These are phyloP conservation scores for Saccharomyces eubayanus DNA, from an alignment of 805 yeast species.

Conservation along the genomic window DNA sequence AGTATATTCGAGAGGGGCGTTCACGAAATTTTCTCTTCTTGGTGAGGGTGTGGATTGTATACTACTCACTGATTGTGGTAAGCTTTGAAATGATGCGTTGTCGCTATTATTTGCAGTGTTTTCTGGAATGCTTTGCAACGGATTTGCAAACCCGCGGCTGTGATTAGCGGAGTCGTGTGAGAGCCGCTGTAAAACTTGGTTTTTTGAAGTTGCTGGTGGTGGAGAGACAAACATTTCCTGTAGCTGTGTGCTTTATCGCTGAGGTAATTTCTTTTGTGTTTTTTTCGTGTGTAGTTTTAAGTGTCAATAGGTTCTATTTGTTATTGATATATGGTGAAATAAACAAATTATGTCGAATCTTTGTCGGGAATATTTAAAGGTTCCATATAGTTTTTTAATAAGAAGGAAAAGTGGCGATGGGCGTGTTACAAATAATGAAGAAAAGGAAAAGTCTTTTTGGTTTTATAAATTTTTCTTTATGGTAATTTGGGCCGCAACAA, in stretches of 20 bases:
- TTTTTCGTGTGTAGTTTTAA: not conserved
- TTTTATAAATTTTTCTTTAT: not conserved
- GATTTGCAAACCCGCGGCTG: not conserved
- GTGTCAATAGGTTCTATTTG: not conserved
- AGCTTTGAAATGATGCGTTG: not conserved
- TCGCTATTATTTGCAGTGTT: not conserved
- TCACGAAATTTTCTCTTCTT: constrained; percentile 18
- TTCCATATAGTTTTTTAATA: not conserved
- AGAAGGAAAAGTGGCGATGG: not conserved
- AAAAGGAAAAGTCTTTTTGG: not conserved
- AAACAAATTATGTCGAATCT: not conserved
- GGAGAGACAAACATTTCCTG: constrained; percentile 29
- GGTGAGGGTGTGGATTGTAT: not conserved
- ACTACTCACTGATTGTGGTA: constrained; percentile 6
- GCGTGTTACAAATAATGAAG: not conserved
- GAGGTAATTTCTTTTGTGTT: not conserved
- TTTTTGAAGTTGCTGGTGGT: constrained; percentile 25
- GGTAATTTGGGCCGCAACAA: not conserved
- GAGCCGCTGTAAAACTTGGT: constrained; percentile 12
- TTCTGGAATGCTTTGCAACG: constrained; percentile 7
- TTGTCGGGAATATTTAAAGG: not conserved
- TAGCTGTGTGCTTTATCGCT: not conserved
- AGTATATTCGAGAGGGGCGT: constrained; percentile 30
- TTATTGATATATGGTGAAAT: not conserved
- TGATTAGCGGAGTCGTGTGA: constrained; percentile 4